Evolutionary conservation across 2,329 filamentous ascomycete species (phyloP).

Genomic region (Calonectria pseudoturangicola): DNA sequence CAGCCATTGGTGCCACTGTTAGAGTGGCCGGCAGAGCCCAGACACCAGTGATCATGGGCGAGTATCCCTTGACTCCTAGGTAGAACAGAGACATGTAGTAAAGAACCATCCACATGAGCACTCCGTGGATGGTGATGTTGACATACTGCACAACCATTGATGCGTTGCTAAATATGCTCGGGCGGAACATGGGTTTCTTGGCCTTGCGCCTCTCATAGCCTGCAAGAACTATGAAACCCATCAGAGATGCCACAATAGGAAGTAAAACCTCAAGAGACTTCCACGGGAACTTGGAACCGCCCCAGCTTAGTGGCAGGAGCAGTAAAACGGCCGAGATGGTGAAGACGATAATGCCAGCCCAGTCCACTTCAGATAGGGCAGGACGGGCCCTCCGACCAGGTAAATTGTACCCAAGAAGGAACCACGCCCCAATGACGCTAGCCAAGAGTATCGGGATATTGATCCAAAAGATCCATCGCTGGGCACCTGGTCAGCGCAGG

Average conservation of each 20-base stretch:
- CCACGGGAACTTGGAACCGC: slow-evolving; percentile 47
- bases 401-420: slow-evolving; percentile 55
- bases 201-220: slow-evolving; percentile 44
- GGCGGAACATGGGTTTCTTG: slow-evolving; percentile 51
- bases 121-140: slow-evolving; percentile 50
- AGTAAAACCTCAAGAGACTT: slow-evolving; percentile 66
- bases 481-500: neutral
- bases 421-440: slow-evolving; percentile 48
- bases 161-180: slow-evolving; percentile 45
- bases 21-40: slow-evolving; percentile 76
- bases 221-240: slow-evolving; percentile 62
- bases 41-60: slow-evolving; percentile 59
- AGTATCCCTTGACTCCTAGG: slow-evolving; percentile 49
- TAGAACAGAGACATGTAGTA: slow-evolving; percentile 56
- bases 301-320: slow-evolving; percentile 46
- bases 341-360: slow-evolving; percentile 77
- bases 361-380: slow-evolving; percentile 70
- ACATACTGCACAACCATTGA: slow-evolving; percentile 50
- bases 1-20: slow-evolving; percentile 77
- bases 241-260: slow-evolving; percentile 73
- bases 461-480: slow-evolving; percentile 62
- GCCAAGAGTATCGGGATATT: slow-evolving; percentile 58
- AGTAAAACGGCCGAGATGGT: slow-evolving; percentile 46
- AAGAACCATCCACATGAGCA: slow-evolving; percentile 55
- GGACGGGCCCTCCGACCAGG: slow-evolving; percentile 17